Evolutionary conservation across 495 filamentous ascomycete species (phyloP).

Genomic region (Chaetomium tenue): DNA sequence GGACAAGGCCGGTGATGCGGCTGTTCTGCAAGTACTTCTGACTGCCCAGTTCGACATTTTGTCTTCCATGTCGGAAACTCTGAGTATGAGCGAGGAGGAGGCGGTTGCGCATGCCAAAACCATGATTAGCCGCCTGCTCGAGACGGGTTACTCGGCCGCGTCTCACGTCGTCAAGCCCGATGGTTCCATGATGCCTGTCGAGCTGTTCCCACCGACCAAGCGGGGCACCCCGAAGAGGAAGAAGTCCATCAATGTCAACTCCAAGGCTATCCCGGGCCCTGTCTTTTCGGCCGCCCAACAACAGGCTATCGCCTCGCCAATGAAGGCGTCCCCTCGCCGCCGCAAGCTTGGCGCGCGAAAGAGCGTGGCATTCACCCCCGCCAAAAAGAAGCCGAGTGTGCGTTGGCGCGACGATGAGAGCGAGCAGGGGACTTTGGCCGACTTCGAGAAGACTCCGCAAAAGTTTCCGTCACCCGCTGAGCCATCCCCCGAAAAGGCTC

Average conservation of each 20-base stretch:
- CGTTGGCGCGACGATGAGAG: slow-evolving; percentile 91
- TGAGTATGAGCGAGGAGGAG: slow-evolving; percentile 76
- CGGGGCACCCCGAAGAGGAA: slow-evolving; percentile 72
- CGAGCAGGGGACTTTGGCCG: slow-evolving; percentile 74
- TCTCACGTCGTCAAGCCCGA: slow-evolving; percentile 89
- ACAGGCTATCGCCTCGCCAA: slow-evolving; percentile 46
- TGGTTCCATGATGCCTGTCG: slow-evolving; percentile 62
- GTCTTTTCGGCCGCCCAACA: slow-evolving; percentile 44
- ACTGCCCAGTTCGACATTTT: slow-evolving; percentile 91
- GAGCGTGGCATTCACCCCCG: slow-evolving; percentile 73
- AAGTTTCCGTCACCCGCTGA: slow-evolving; percentile 56
- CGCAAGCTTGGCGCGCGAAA: slow-evolving; percentile 72
- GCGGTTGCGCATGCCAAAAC: slow-evolving; percentile 75
- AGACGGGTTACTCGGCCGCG: slow-evolving; percentile 65
- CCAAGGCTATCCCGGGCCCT: slow-evolving; percentile 39
- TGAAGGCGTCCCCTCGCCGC: slow-evolving; percentile 76
- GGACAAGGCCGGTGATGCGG: slow-evolving; percentile 76
- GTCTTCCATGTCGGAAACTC: slow-evolving; percentile 72
- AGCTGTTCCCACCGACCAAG: slow-evolving; percentile 64
- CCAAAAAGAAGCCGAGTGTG: slow-evolving; percentile 81
- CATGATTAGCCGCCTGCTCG: slow-evolving; percentile 76
- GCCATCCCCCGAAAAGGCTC: slow-evolving; percentile 38
- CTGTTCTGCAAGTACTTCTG: slow-evolving; percentile 74
- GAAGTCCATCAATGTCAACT: slow-evolving; percentile 49
- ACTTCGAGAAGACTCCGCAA: slow-evolving; percentile 84